A percentile compares a stretch with the other conserved stretches of the same genome.
Conservation (phyloP, 2,329 filamentous ascomycete species). For the Pseudocercospora ulei region DNA sequence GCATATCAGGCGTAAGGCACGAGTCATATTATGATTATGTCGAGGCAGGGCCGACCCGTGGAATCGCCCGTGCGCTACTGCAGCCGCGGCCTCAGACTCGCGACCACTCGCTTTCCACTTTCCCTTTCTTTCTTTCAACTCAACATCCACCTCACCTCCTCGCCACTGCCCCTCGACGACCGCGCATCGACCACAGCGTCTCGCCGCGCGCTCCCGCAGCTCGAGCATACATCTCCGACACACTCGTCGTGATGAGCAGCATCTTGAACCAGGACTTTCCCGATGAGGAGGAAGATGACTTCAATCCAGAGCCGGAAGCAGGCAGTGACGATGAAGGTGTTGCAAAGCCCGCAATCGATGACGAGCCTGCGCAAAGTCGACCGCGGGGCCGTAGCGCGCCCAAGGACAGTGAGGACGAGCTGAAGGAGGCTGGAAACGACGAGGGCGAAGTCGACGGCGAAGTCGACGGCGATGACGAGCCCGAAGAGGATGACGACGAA, state of each 20-base stretch:
- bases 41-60: too few relatives aligned
- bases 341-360: constrained; percentile 31
- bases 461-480: constrained; percentile 46
- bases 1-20: too few relatives aligned
- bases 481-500: constrained; percentile 49
- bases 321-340: constrained; percentile 59
- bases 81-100: neutral
- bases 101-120: neutral
- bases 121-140: neutral
- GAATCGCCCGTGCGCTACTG: neutral
- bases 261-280: constrained; percentile 46
- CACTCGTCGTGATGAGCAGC: constrained; percentile 30
- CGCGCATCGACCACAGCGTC: neutral
- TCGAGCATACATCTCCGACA: neutral
- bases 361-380: constrained; percentile 28
- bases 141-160: constrained; percentile 3
- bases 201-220: neutral
- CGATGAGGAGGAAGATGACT: constrained; percentile 71
- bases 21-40: too few relatives aligned
- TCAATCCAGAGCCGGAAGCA: constrained; percentile 71
- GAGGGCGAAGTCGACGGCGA: constrained; percentile 55
- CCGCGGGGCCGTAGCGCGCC: constrained; percentile 33
- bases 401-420: constrained; percentile 42
- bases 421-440: constrained; percentile 43
- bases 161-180: neutral